Conservation (phyloP, 371 early-diverging fungal genomes). For the Dichotomocladium elegans region DNA sequence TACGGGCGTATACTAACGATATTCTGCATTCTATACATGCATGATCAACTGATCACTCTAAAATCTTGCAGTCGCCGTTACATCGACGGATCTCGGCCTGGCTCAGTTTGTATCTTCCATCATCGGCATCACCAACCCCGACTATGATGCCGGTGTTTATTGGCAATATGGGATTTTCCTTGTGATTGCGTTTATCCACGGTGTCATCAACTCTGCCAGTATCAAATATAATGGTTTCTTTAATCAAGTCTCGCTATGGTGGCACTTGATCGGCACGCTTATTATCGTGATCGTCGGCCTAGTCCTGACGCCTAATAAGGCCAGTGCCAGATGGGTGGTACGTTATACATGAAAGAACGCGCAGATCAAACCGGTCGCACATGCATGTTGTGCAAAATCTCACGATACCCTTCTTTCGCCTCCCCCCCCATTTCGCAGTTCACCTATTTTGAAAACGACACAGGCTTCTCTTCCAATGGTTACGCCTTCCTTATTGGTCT, state of each 20-base stretch:
- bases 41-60: too few species aligned
- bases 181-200: slow-evolving; percentile 38
- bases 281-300: slow-evolving; percentile 31
- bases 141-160: slow-evolving; percentile 23
- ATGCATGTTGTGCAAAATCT: too few species aligned
- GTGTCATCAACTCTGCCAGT: slow-evolving; percentile 41
- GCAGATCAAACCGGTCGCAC: background rate
- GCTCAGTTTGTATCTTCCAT: slow-evolving; percentile 49
- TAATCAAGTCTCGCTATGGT: slow-evolving; percentile 40
- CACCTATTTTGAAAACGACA: slow-evolving; percentile 38
- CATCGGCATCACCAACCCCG: slow-evolving; percentile 40
- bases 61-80: slow-evolving; percentile 38
- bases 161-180: slow-evolving; percentile 39
- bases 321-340: slow-evolving; percentile 28
- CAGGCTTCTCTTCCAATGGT: slow-evolving; percentile 36
- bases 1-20: too few species aligned
- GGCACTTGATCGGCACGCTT: slow-evolving; percentile 36
- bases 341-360: background rate
- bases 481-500: slow-evolving; percentile 47
- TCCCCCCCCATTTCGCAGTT: slow-evolving; percentile 42
- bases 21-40: too few species aligned
- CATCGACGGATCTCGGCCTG: slow-evolving; percentile 51
- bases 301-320: slow-evolving; percentile 33
- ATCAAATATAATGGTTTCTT: slow-evolving; percentile 38
- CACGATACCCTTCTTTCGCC: too few species aligned